A percentile compares a stretch with the other conserved stretches of the same genome.
phyloP scores from a whole-genome alignment of 129 eudicot genomes.

The Artemisia argyi region DNA sequence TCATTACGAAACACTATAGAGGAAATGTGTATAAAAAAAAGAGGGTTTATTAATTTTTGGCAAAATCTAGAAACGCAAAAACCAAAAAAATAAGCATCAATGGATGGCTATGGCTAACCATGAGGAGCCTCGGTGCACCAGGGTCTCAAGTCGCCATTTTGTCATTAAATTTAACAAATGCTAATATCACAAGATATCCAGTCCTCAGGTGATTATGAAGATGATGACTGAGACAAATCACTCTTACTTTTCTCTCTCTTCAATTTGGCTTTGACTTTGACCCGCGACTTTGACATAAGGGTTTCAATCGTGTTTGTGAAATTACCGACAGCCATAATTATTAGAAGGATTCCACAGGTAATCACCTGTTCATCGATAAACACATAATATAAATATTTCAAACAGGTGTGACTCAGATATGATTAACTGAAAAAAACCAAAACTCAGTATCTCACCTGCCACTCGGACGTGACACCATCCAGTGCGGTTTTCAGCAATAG shows the following conservation, averaged over 20 bases:
- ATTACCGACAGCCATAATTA: constrained; percentile 91
- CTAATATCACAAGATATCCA: background rate
- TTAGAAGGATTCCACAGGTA: constrained; percentile 75
- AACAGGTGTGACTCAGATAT: background rate
- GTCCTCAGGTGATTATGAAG: background rate
- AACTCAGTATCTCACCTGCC: constrained; percentile 64
- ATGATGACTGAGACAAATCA: constrained; percentile 41
- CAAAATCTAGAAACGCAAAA: background rate
- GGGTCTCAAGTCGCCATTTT: background rate
- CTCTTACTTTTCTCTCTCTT: constrained; percentile 63
- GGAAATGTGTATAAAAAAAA: background rate
- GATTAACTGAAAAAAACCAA: too few species aligned
- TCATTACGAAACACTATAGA: background rate
- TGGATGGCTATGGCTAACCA: background rate
- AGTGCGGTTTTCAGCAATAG: constrained; percentile 79
- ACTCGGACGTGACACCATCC: constrained; percentile 67
- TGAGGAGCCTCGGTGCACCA: background rate
- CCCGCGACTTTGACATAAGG: constrained; percentile 68
- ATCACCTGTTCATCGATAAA: constrained; percentile 47
- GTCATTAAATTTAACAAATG: background rate
- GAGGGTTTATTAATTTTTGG: background rate
- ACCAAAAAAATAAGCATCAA: background rate
- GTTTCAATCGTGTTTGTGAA: constrained; percentile 84
- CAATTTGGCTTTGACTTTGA: constrained; percentile 83
- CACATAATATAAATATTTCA: background rate